Percentiles rank a stretch among this genome's conserved stretches.
These are phyloP conservation scores for Colletotrichum euphorbiae DNA, from an alignment of 2,329 filamentous ascomycete species.

Conservation along the genomic window DNA sequence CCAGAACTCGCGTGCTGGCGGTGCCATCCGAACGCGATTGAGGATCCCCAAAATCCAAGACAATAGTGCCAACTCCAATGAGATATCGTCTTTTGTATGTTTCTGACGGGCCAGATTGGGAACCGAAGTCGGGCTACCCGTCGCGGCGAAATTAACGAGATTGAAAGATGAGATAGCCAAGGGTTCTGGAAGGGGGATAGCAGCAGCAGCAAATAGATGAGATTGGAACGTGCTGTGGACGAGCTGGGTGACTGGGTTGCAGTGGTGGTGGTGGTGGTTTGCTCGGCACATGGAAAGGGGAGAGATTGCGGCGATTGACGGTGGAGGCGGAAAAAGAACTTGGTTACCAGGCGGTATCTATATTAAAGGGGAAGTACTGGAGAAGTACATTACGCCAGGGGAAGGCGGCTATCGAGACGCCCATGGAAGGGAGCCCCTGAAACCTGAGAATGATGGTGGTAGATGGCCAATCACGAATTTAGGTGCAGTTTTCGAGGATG, in stretches of 20 bases:
- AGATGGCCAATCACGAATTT: conserved; percentile 1
- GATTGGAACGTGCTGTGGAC: neutral
- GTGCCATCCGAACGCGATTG: neutral
- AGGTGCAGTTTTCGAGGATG: too few relatives aligned
- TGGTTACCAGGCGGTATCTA: neutral
- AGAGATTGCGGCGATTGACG: conserved; percentile 25
- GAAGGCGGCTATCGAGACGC: conserved; percentile 7
- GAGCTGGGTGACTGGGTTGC: too few relatives aligned
- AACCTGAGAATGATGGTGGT: neutral
- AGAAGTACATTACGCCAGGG: neutral
- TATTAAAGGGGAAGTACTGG: neutral
- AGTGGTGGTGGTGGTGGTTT: neutral
- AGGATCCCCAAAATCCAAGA: neutral
- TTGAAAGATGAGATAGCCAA: conserved; percentile 10
- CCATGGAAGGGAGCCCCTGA: conserved; percentile 16
- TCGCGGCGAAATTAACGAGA: conserved; percentile 24
- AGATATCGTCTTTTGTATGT: conserved; percentile 12
- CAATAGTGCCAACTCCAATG: conserved; percentile 1
- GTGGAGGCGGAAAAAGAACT: conserved; percentile 23
- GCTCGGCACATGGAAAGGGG: conserved; percentile 29
- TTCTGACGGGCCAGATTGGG: neutral
- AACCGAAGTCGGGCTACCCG: conserved; percentile 14
- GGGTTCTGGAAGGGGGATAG: conserved; percentile 20
- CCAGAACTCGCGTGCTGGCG: neutral
- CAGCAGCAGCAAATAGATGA: conserved; percentile 28